Conservation (phyloP, 1,284 basidiomycete genomes). For the Taiwanofungus camphoratus region DNA sequence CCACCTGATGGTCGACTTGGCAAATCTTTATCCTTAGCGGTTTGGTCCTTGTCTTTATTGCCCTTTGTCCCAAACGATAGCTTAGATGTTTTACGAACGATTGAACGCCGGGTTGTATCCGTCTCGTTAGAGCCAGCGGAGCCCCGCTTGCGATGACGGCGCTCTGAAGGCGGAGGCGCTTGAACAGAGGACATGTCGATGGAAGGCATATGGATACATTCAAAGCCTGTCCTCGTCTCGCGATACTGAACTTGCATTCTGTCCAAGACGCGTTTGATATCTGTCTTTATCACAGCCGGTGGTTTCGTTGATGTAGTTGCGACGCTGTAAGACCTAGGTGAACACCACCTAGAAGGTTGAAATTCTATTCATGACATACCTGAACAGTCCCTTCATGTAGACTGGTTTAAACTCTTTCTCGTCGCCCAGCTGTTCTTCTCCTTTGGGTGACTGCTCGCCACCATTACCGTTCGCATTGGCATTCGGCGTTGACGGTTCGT, state of each 20-base stretch:
- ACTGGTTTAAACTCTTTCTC: constrained; percentile 80
- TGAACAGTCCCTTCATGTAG: constrained; percentile 86
- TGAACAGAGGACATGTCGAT: constrained; percentile 80
- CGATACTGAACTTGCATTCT: constrained; percentile 93
- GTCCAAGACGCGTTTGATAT: constrained; percentile 85
- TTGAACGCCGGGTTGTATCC: constrained; percentile 43
- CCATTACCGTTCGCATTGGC: constrained; percentile 27
- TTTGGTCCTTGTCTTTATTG: constrained; percentile 32
- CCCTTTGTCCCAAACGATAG: constrained; percentile 59
- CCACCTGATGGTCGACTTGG: constrained; percentile 47
- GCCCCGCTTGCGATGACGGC: constrained; percentile 42
- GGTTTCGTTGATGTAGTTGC: constrained; percentile 93
- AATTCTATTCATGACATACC: constrained; percentile 38
- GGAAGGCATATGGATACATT: constrained; percentile 92
- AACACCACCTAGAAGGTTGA: too few relatives aligned
- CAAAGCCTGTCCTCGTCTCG: constrained; percentile 88
- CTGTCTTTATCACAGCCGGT: constrained; percentile 74
- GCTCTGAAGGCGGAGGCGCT: constrained; percentile 24
- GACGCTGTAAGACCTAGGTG: constrained; percentile 64
- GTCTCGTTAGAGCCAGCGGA: constrained; percentile 46
- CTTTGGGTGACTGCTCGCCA: constrained; percentile 25
- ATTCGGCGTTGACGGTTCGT: constrained; percentile 22
- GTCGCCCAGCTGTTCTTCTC: constrained; percentile 35
- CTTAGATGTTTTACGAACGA: constrained; percentile 72
- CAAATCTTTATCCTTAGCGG: constrained; percentile 37